Evolutionary conservation across 2,329 filamentous ascomycete genomes (phyloP).

Genomic region (Ceratocystis lukuohia): DNA sequence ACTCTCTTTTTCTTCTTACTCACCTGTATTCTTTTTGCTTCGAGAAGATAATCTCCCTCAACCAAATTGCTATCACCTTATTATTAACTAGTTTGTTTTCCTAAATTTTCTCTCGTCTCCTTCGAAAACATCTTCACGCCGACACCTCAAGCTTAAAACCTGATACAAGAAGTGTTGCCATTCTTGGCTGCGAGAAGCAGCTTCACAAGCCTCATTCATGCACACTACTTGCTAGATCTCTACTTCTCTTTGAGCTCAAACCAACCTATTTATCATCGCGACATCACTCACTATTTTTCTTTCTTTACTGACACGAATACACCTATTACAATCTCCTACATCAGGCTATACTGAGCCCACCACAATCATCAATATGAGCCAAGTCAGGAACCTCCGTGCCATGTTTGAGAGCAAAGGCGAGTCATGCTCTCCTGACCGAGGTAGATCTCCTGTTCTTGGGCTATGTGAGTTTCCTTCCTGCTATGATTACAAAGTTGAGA

Average conservation of each 20-base stretch:
- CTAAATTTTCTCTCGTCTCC: neutral
- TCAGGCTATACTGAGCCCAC: neutral
- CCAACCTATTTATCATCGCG: neutral
- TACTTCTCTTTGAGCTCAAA: neutral
- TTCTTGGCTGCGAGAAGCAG: slow-evolving; percentile 1
- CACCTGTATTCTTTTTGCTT: neutral
- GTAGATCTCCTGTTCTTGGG: slow-evolving; percentile 48
- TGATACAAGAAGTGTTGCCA: neutral
- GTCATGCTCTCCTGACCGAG: slow-evolving; percentile 47
- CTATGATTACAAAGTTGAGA: slow-evolving; percentile 22
- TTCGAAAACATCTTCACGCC: neutral
- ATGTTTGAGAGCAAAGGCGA: slow-evolving; percentile 63
- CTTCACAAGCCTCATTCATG: neutral
- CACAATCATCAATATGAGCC: slow-evolving; percentile 41
- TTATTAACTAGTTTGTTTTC: neutral
- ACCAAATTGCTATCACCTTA: neutral
- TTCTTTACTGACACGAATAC: neutral
- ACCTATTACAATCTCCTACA: neutral
- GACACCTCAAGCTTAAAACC: neutral
- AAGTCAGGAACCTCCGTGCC: slow-evolving; percentile 61
- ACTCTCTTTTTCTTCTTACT: neutral
- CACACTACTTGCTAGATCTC: neutral
- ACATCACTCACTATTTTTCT: neutral
- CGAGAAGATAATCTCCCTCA: neutral
- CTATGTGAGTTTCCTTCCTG: slow-evolving; percentile 28